Conservation (phyloP, 305 asterid species). For the Fraxinus albicans region DNA sequence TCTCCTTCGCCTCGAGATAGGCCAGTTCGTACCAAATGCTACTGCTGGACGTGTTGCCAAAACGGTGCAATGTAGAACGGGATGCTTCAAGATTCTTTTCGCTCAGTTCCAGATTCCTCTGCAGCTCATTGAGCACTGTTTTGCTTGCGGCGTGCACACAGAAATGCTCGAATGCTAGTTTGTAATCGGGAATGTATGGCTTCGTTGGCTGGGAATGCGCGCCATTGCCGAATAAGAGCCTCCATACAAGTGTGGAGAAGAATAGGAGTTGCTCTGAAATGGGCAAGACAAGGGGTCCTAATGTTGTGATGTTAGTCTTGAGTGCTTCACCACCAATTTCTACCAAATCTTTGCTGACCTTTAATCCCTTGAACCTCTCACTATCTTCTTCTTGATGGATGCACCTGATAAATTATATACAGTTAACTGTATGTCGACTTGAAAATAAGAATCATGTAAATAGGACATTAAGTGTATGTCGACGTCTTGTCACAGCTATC, state of each 20-base stretch:
- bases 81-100: slow-evolving; percentile 76
- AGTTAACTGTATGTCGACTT: too few species aligned
- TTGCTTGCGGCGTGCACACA: slow-evolving; percentile 91
- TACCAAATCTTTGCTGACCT: slow-evolving; percentile 64
- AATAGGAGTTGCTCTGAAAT: slow-evolving; percentile 87
- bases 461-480: too few species aligned
- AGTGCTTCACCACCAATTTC: slow-evolving; percentile 85
- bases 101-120: slow-evolving; percentile 74
- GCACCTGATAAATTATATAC: slow-evolving; percentile 43
- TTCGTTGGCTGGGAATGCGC: slow-evolving; percentile 35
- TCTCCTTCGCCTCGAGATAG: slow-evolving; percentile 76
- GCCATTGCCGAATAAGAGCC: slow-evolving; percentile 40
- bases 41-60: slow-evolving; percentile 92
- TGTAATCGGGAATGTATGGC: slow-evolving; percentile 94
- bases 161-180: slow-evolving; percentile 92
- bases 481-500: too few species aligned
- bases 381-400: slow-evolving; percentile 82
- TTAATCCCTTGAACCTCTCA: slow-evolving; percentile 61
- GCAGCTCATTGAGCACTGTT: slow-evolving; percentile 80
- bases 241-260: slow-evolving; percentile 66
- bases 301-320: slow-evolving; percentile 89
- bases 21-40: slow-evolving; percentile 96
- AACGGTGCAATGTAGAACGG: slow-evolving; percentile 63
- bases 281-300: slow-evolving; percentile 90
- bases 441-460: too few species aligned